Evolutionary conservation across 2,329 filamentous ascomycete species (phyloP).

Genomic region (Zalaria obscura): DNA sequence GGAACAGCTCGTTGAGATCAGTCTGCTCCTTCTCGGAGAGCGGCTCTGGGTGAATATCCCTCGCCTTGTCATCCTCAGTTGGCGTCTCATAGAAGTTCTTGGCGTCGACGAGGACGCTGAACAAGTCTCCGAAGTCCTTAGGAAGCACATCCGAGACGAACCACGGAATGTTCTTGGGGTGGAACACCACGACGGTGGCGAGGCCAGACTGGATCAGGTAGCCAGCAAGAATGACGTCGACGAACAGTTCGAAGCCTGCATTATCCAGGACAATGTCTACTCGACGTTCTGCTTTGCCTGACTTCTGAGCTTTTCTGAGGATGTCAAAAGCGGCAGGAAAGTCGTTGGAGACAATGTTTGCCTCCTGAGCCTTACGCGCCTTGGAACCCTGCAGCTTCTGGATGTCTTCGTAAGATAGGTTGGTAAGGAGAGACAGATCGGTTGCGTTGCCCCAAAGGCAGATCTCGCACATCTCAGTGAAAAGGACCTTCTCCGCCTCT

Average conservation of each 20-base stretch:
- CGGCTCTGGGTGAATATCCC: slow-evolving; percentile 41
- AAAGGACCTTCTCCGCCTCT: slow-evolving; percentile 62
- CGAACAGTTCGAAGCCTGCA: slow-evolving; percentile 91
- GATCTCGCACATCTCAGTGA: slow-evolving; percentile 89
- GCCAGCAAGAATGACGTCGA: slow-evolving; percentile 82
- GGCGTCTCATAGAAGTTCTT: slow-evolving; percentile 64
- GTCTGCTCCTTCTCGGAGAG: slow-evolving; percentile 53
- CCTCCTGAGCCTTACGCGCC: slow-evolving; percentile 72
- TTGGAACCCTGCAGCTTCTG: slow-evolving; percentile 87
- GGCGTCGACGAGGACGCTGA: slow-evolving; percentile 66
- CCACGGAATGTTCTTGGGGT: slow-evolving; percentile 93
- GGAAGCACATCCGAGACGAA: slow-evolving; percentile 94
- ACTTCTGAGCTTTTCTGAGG: slow-evolving; percentile 49
- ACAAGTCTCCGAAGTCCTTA: slow-evolving; percentile 67
- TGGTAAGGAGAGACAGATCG: slow-evolving; percentile 80
- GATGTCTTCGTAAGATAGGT: slow-evolving; percentile 86
- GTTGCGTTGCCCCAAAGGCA: slow-evolving; percentile 97
- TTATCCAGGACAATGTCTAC: slow-evolving; percentile 96
- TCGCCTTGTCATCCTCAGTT: slow-evolving; percentile 47
- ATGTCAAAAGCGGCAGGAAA: slow-evolving; percentile 56
- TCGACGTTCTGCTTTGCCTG: slow-evolving; percentile 50
- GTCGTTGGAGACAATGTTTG: slow-evolving; percentile 87
- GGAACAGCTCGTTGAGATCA: slow-evolving; percentile 63
- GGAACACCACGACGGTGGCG: slow-evolving; percentile 74
- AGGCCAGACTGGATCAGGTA: slow-evolving; percentile 76